phyloP scores from a whole-genome alignment of 1,284 basidiomycete species.

The Laetiporus sulphureus region DNA sequence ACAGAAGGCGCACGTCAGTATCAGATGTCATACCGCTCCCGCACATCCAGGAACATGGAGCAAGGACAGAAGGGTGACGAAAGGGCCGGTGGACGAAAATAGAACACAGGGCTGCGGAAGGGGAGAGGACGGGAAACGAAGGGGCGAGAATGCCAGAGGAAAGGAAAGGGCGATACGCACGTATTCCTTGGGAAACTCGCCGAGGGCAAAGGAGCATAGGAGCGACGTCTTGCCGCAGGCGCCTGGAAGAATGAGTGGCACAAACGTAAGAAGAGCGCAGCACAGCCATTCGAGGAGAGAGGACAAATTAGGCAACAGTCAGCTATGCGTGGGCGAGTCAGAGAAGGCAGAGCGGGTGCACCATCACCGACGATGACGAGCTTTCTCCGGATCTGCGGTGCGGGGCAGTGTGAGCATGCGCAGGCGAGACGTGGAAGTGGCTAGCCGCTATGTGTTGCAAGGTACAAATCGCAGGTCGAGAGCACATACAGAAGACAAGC shows the following conservation, averaged over 20 bases:
- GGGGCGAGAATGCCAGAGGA: no score
- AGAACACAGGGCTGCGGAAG: slow-evolving; percentile 8
- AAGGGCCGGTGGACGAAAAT: slow-evolving; percentile 2
- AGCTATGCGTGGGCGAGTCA: no score
- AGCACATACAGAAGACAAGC: not conserved
- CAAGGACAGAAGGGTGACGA: no score
- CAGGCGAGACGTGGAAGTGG: slow-evolving; percentile 9
- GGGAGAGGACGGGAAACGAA: no score
- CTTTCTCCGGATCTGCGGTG: slow-evolving; percentile 72
- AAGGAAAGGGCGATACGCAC: slow-evolving; percentile 48
- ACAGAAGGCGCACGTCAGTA: not conserved
- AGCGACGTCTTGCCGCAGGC: slow-evolving; percentile 84
- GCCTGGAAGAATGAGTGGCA: slow-evolving; percentile 34
- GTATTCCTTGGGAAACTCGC: slow-evolving; percentile 97
- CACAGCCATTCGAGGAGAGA: not conserved
- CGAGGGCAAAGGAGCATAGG: slow-evolving; percentile 87
- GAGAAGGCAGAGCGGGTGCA: slow-evolving; percentile 37
- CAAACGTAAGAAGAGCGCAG: not conserved
- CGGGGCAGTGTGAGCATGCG: slow-evolving; percentile 1
- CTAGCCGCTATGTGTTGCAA: slow-evolving; percentile 43
- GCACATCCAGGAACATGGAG: no score
- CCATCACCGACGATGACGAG: slow-evolving; percentile 94
- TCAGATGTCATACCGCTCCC: no score
- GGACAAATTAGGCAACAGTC: not conserved
- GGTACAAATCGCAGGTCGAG: slow-evolving; percentile 28